These are phyloP conservation scores for Drechslera avenae DNA, from an alignment of 2,329 filamentous ascomycete genomes.

Conservation along the genomic window DNA sequence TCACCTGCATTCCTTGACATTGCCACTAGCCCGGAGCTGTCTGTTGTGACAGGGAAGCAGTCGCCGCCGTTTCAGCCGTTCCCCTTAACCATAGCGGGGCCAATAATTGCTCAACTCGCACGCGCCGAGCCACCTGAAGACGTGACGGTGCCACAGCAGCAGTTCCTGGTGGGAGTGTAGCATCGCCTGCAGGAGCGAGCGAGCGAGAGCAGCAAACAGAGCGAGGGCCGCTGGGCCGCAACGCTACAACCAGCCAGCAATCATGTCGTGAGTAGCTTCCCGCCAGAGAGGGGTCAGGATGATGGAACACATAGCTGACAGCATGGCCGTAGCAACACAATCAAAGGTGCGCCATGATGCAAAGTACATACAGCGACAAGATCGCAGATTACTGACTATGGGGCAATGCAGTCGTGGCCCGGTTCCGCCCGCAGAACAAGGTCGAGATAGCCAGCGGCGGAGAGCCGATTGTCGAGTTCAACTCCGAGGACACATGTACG, in stretches of 20 bases:
- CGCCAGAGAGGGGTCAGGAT: constrained; percentile 10
- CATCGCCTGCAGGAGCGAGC: constrained; percentile 24
- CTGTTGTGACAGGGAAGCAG: constrained; percentile 1
- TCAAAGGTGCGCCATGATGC: constrained; percentile 49
- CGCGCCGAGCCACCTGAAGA: constrained; percentile 37
- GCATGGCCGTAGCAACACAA: constrained; percentile 47
- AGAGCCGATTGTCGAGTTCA: constrained; percentile 88
- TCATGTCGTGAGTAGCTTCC: constrained; percentile 46
- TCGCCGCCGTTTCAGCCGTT: constrained; percentile 25
- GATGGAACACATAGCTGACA: constrained; percentile 48
- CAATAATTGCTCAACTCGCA: constrained; percentile 25
- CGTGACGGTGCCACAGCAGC: constrained; percentile 43
- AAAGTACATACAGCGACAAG: neutral
- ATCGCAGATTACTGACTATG: constrained; percentile 31
- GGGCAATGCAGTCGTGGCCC: constrained; percentile 76
- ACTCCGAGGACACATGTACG: constrained; percentile 84
- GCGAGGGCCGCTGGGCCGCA: constrained; percentile 46
- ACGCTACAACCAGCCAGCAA: constrained; percentile 35
- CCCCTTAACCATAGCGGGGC: constrained; percentile 42
- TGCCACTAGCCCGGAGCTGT: constrained; percentile 7
- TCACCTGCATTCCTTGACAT: constrained; percentile 1
- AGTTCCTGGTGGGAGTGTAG: constrained; percentile 27
- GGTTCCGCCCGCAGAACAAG: constrained; percentile 97
- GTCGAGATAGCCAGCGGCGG: constrained; percentile 88
- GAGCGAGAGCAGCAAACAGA: constrained; percentile 23